These are phyloP conservation scores for Circinella minor DNA, from an alignment of 371 early-diverging fungal genomes.

Conservation along the genomic window DNA sequence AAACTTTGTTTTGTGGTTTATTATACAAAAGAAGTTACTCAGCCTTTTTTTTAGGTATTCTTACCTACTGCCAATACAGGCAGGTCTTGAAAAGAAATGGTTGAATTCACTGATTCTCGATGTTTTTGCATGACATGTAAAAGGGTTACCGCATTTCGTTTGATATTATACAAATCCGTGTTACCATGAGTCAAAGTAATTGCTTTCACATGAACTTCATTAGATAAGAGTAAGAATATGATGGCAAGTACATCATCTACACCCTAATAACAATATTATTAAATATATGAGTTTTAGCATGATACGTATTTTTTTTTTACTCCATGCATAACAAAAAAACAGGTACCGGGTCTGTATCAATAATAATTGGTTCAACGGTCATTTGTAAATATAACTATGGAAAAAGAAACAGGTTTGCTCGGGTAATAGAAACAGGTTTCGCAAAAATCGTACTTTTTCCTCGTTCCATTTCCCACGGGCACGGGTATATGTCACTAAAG, in stretches of 20 bases:
- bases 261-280: slow-evolving; percentile 22
- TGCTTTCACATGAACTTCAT: slow-evolving; percentile 52
- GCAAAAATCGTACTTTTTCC: no score
- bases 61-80: slow-evolving; percentile 56
- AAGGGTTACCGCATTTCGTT: slow-evolving; percentile 31
- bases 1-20: no score
- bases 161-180: slow-evolving; percentile 32
- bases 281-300: no score
- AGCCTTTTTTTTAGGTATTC: not conserved
- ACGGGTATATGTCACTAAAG: no score
- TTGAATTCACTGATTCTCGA: slow-evolving; percentile 24
- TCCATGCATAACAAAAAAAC: not conserved
- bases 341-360: slow-evolving; percentile 37
- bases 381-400: no score
- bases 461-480: no score
- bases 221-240: slow-evolving; percentile 48
- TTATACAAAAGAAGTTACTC: no score
- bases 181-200: slow-evolving; percentile 62
- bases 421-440: no score
- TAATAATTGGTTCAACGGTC: slow-evolving; percentile 21
- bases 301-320: no score
- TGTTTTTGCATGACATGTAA: slow-evolving; percentile 43
- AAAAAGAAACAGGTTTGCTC: no score
- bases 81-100: slow-evolving; percentile 30
- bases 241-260: slow-evolving; percentile 64